These are phyloP conservation scores for Apiospora kogelbergensis DNA, from an alignment of 2,329 filamentous ascomycete species.

Conservation along the genomic window DNA sequence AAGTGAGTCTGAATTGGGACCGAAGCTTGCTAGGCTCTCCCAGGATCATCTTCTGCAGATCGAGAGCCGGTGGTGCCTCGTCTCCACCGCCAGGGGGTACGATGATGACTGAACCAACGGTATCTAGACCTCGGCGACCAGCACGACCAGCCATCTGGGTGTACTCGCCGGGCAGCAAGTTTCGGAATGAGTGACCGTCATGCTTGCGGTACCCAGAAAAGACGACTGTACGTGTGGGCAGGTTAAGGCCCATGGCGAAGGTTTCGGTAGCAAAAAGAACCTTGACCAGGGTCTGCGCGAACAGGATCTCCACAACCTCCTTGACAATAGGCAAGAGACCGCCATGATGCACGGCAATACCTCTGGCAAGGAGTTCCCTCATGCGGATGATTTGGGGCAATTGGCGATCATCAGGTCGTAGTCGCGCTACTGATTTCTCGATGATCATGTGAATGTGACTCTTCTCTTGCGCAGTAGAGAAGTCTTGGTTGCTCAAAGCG, in stretches of 20 bases:
- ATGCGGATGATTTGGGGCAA: constrained; percentile 92
- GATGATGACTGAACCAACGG: constrained; percentile 91
- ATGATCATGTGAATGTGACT: constrained; percentile 97
- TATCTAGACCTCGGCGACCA: constrained; percentile 87
- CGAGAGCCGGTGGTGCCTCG: constrained; percentile 81
- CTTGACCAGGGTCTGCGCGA: constrained; percentile 92
- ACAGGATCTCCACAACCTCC: constrained; percentile 94
- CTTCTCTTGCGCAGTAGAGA: constrained; percentile 90
- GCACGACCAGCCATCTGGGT: constrained; percentile 98
- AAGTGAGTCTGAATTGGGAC: constrained; percentile 94
- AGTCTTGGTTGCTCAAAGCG: constrained; percentile 91
- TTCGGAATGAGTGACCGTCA: constrained; percentile 87
- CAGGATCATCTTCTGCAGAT: constrained; percentile 90
- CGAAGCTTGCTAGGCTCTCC: constrained; percentile 93
- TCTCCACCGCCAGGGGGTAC: constrained; percentile 77
- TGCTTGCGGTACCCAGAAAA: constrained; percentile 98
- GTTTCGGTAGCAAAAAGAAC: constrained; percentile 97
- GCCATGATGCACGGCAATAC: constrained; percentile 95
- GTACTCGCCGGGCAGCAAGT: constrained; percentile 91
- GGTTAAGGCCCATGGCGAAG: constrained; percentile 96
- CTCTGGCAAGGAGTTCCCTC: constrained; percentile 79
- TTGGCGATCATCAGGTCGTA: constrained; percentile 85
- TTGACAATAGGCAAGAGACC: constrained; percentile 95
- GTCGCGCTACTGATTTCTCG: constrained; percentile 85
- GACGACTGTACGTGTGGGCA: constrained; percentile 93